Conservation (phyloP, 2,329 filamentous ascomycete species). For the Colletotrichum phormii region DNA sequence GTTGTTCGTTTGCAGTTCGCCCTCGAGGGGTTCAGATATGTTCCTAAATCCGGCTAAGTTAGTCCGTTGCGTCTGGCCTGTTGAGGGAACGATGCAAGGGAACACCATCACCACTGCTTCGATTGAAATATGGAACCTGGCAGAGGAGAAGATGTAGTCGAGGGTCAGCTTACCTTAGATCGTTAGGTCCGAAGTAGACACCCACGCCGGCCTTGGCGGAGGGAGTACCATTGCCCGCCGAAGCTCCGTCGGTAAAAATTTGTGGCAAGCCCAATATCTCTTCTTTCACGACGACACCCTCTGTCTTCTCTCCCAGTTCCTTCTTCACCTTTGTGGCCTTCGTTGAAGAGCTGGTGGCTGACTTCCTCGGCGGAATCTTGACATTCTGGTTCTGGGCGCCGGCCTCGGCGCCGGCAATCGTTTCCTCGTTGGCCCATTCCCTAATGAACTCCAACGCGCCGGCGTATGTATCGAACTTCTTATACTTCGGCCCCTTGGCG, state of each 20-base stretch:
- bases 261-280: slow-evolving; percentile 48
- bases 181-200: slow-evolving; percentile 70
- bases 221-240: slow-evolving; percentile 66
- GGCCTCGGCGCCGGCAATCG: slow-evolving; percentile 45
- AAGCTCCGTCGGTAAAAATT: slow-evolving; percentile 74
- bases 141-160: neutral
- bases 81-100: neutral
- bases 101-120: neutral
- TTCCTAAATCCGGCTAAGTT: slow-evolving; percentile 55
- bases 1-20: slow-evolving; percentile 88
- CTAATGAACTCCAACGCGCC: slow-evolving; percentile 85
- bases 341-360: neutral
- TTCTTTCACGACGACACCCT: too few relatives aligned
- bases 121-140: neutral
- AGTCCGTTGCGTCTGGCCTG: slow-evolving; percentile 23
- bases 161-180: slow-evolving; percentile 59
- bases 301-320: too few relatives aligned
- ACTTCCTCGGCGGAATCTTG: slow-evolving; percentile 11
- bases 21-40: slow-evolving; percentile 80
- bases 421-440: slow-evolving; percentile 56
- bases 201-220: slow-evolving; percentile 71
- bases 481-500: slow-evolving; percentile 76
- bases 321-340: slow-evolving; percentile 15
- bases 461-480: slow-evolving; percentile 73
- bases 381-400: slow-evolving; percentile 5